phyloP scores from a whole-genome alignment of 768 basidiomycete species.

The Boletus sensibilis region DNA sequence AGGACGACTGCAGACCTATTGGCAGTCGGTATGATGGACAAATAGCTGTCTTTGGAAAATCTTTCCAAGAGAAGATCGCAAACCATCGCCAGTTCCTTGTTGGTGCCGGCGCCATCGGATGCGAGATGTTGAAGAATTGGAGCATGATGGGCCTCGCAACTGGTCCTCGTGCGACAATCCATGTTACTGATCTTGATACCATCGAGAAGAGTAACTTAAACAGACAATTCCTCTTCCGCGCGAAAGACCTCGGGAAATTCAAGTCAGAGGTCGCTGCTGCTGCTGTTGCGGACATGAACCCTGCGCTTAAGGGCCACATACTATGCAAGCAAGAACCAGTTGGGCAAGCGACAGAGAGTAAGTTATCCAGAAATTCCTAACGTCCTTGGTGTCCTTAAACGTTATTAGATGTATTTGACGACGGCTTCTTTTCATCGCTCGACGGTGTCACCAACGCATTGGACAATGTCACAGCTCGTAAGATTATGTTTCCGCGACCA shows the following conservation, averaged over 20 bases:
- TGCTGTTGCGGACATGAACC: slow-evolving; percentile 96
- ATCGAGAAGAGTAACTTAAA: slow-evolving; percentile 99
- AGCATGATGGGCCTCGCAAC: slow-evolving; percentile 95
- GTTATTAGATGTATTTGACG: slow-evolving; percentile 74
- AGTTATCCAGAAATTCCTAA: slow-evolving; percentile 28
- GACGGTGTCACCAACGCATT: slow-evolving; percentile 97
- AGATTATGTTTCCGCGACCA: slow-evolving; percentile 28
- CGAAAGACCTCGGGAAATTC: slow-evolving; percentile 96
- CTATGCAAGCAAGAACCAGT: slow-evolving; percentile 89
- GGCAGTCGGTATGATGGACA: slow-evolving; percentile 91
- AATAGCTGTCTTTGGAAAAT: slow-evolving; percentile 92
- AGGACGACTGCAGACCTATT: slow-evolving; percentile 77
- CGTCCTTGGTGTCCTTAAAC: slow-evolving; percentile 12
- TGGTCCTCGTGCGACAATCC: slow-evolving; percentile 74
- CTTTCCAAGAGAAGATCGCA: slow-evolving; percentile 89
- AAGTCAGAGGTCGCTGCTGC: slow-evolving; percentile 92
- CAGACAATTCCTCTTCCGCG: slow-evolving; percentile 94
- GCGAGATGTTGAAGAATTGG: slow-evolving; percentile 99
- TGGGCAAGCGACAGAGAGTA: slow-evolving; percentile 89
- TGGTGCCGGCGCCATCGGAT: slow-evolving; percentile 98
- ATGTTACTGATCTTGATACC: slow-evolving; percentile 96
- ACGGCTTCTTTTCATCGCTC: slow-evolving; percentile 81
- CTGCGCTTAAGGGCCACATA: slow-evolving; percentile 83
- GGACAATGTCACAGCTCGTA: slow-evolving; percentile 95
- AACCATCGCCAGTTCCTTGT: slow-evolving; percentile 94